Conservation (phyloP, 371 early-diverging fungal genomes). For the Syncephalastrum sp. region DNA sequence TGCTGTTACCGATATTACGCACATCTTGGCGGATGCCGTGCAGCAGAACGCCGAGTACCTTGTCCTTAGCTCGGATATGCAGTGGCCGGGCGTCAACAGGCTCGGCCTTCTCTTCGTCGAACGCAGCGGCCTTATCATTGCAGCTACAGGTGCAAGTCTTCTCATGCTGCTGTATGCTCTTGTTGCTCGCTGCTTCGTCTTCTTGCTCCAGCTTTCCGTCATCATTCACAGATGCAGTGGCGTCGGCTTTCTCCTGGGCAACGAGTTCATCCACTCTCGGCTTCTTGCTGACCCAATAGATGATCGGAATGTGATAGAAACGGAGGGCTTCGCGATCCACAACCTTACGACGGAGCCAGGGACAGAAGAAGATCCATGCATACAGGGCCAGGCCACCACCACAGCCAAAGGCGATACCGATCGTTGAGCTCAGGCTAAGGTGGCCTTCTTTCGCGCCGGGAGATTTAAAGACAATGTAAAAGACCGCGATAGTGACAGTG, state of each 20-base stretch:
- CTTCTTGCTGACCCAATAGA: conserved; percentile 48
- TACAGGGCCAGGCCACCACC: conserved; percentile 53
- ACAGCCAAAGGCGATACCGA: conserved; percentile 65
- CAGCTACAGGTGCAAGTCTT: conserved; percentile 1
- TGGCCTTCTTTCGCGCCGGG: conserved; percentile 45
- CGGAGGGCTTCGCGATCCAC: conserved; percentile 63
- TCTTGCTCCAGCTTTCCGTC: conserved; percentile 1
- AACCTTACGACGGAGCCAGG: conserved; percentile 64
- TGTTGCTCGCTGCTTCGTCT: not conserved
- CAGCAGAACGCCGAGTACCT: conserved; percentile 12
- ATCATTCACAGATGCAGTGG: not conserved
- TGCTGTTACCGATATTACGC: conserved; percentile 46
- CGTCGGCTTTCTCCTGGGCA: conserved; percentile 4
- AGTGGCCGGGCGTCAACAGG: not conserved
- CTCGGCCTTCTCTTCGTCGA: conserved; percentile 7
- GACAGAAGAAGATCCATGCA: conserved; percentile 59
- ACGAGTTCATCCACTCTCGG: conserved; percentile 26
- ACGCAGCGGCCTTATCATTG: conserved; percentile 6
- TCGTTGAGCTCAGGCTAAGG: conserved; percentile 42
- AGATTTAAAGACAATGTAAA: conserved; percentile 76
- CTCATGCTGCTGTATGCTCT: not conserved
- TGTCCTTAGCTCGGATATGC: conserved; percentile 13
- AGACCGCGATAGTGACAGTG: conserved; percentile 67
- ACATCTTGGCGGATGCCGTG: conserved; percentile 64
- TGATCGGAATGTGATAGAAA: conserved; percentile 69